A percentile compares a stretch with the other conserved stretches of the same genome.
Conservation (phyloP, 768 basidiomycete genomes). For the Termitomyces sp. region DNA sequence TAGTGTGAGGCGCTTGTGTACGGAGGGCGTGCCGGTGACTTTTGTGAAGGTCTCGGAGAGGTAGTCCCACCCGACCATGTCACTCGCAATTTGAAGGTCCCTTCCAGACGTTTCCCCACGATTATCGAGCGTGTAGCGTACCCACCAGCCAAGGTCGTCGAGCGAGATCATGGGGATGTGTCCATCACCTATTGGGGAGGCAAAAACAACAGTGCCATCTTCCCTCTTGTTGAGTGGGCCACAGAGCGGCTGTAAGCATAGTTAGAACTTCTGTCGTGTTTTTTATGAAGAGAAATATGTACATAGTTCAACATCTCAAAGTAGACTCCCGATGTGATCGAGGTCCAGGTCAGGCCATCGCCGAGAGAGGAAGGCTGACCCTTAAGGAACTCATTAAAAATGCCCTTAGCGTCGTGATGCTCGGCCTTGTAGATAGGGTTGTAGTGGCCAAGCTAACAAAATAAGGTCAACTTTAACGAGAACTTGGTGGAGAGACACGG, state of each 20-base stretch:
- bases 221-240: constrained; percentile 27
- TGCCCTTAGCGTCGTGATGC: constrained; percentile 36
- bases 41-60: constrained; percentile 30
- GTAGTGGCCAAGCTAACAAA: constrained; percentile 15
- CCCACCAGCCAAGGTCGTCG: constrained; percentile 34
- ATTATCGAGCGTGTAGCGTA: constrained; percentile 31
- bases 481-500: not conserved
- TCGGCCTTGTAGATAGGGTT: constrained; percentile 27
- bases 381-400: constrained; percentile 31
- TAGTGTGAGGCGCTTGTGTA: constrained; percentile 23
- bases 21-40: constrained; percentile 30
- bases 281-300: constrained; percentile 6
- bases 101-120: constrained; percentile 26
- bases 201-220: constrained; percentile 36
- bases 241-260: constrained; percentile 19
- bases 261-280: not conserved
- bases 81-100: constrained; percentile 31
- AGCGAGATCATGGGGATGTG: constrained; percentile 34
- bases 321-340: constrained; percentile 33
- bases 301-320: constrained; percentile 37
- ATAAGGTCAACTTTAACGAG: not conserved
- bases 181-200: constrained; percentile 27
- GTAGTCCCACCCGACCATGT: constrained; percentile 30
- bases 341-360: constrained; percentile 28
- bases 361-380: constrained; percentile 26